A percentile compares a stretch with the other conserved stretches of the same genome.
Conservation (phyloP, 2,329 filamentous ascomycete genomes). For the Fusarium tupiense region DNA sequence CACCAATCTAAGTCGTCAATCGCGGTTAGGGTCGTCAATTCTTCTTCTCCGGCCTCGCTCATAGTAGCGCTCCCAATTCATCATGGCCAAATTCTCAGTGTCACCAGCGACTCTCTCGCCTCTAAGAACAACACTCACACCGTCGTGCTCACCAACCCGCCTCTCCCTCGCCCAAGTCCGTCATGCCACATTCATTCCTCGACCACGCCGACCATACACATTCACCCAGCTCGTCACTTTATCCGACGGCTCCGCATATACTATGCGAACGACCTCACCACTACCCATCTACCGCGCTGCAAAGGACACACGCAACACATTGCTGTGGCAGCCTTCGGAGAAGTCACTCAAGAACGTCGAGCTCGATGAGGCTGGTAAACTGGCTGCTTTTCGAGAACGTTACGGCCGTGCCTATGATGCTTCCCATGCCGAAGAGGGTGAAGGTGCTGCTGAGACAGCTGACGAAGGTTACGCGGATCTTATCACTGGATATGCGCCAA, state of each 20-base stretch:
- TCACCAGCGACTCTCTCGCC: slow-evolving; percentile 45
- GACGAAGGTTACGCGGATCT: slow-evolving; percentile 54
- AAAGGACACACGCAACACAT: slow-evolving; percentile 90
- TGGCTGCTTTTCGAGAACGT: slow-evolving; percentile 84
- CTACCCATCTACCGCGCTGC: slow-evolving; percentile 64
- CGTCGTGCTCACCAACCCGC: slow-evolving; percentile 36
- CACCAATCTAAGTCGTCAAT: slow-evolving; percentile 15
- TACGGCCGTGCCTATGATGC: slow-evolving; percentile 89
- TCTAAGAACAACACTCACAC: slow-evolving; percentile 43
- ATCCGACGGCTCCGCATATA: slow-evolving; percentile 88
- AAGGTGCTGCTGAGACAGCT: slow-evolving; percentile 35
- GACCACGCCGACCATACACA: slow-evolving; percentile 91
- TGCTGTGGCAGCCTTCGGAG: slow-evolving; percentile 89
- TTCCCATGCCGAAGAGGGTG: slow-evolving; percentile 46
- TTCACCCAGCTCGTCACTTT: slow-evolving; percentile 98
- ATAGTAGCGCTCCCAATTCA: not conserved
- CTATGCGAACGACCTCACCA: slow-evolving; percentile 80
- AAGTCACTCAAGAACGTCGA: slow-evolving; percentile 87
- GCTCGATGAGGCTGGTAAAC: slow-evolving; percentile 90
- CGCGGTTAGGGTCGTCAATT: slow-evolving; percentile 25
- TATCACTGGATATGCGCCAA: slow-evolving; percentile 59
- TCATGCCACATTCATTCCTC: slow-evolving; percentile 84
- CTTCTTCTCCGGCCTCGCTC: slow-evolving; percentile 3
- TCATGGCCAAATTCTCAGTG: slow-evolving; percentile 46
- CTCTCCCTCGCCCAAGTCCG: slow-evolving; percentile 68